A percentile compares a stretch with the other conserved stretches of the same genome.
These are phyloP conservation scores for Trypanosoma congolense DNA, from an alignment of 208 protist species.

Conservation along the genomic window DNA sequence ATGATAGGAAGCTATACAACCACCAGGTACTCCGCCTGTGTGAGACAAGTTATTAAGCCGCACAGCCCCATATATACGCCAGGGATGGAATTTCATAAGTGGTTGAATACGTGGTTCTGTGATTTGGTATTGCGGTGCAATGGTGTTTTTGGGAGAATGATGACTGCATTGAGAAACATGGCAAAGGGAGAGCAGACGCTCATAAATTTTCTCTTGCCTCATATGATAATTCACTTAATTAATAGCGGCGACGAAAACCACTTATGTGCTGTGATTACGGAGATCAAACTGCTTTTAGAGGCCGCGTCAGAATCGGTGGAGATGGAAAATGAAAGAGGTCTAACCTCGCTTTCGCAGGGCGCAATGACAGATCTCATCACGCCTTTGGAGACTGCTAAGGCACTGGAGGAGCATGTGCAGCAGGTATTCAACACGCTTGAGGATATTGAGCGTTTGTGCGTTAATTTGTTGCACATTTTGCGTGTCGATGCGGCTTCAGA, in stretches of 20 bases:
- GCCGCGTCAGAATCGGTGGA: background rate
- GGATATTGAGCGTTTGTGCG: slow-evolving; percentile 61
- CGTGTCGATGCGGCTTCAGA: slow-evolving; percentile 2
- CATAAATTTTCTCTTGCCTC: slow-evolving; percentile 65
- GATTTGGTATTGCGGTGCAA: slow-evolving; percentile 43
- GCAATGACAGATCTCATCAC: slow-evolving; percentile 20
- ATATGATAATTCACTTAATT: slow-evolving; percentile 67
- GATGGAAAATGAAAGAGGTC: background rate
- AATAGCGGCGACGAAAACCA: slow-evolving; percentile 27
- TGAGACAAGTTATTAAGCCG: slow-evolving; percentile 37
- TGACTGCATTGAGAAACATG: slow-evolving; percentile 75
- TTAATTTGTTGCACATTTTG: slow-evolving; percentile 33
- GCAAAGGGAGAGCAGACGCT: slow-evolving; percentile 65
- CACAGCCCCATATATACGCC: slow-evolving; percentile 55
- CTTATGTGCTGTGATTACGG: slow-evolving; percentile 33
- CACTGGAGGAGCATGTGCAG: slow-evolving; percentile 68
- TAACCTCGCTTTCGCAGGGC: slow-evolving; percentile 47
- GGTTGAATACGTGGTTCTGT: slow-evolving; percentile 71
- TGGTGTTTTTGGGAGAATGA: slow-evolving; percentile 55
- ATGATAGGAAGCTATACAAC: slow-evolving; percentile 72
- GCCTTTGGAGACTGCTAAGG: background rate
- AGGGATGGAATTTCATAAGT: slow-evolving; percentile 46
- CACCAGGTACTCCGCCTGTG: slow-evolving; percentile 55
- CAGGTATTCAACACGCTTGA: slow-evolving; percentile 63
- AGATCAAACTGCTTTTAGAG: slow-evolving; percentile 34